Evolutionary conservation across 2,329 filamentous ascomycete species (phyloP).

Genomic region (Botryosphaeria agaves): DNA sequence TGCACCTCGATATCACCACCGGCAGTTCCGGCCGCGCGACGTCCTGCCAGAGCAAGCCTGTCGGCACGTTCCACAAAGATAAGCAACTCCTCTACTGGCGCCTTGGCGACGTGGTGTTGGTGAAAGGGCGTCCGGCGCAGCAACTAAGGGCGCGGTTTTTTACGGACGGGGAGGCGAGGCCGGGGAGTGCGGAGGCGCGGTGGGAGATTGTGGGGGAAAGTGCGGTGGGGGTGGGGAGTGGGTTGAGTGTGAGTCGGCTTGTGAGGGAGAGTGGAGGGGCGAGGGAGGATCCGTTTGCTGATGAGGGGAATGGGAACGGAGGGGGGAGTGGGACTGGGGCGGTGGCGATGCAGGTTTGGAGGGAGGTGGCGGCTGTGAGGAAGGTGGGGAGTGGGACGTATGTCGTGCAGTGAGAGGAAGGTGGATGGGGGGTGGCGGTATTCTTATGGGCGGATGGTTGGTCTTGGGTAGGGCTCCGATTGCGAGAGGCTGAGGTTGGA

Average conservation of each 20-base stretch:
- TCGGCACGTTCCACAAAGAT: slow-evolving; percentile 63
- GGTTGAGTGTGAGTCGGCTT: slow-evolving; percentile 37
- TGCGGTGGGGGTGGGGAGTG: slow-evolving; percentile 34
- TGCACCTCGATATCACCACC: slow-evolving; percentile 56
- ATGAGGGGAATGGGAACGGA: slow-evolving; percentile 30
- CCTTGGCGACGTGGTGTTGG: slow-evolving; percentile 52
- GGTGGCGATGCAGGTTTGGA: slow-evolving; percentile 35
- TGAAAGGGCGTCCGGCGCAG: slow-evolving; percentile 38
- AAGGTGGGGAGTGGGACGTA: slow-evolving; percentile 66
- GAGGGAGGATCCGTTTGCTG: slow-evolving; percentile 54
- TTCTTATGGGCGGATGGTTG: no score
- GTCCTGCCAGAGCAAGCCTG: slow-evolving; percentile 59
- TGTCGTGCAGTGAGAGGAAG: slow-evolving; percentile 18
- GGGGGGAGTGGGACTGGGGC: slow-evolving; percentile 13
- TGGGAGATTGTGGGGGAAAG: slow-evolving; percentile 52
- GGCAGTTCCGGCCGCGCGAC: slow-evolving; percentile 42
- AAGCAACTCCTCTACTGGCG: slow-evolving; percentile 68
- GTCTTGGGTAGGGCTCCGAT: no score
- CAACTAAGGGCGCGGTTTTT: slow-evolving; percentile 74
- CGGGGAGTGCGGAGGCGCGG: slow-evolving; percentile 63
- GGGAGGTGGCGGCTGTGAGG: slow-evolving; percentile 44
- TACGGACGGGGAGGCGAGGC: slow-evolving; percentile 51
- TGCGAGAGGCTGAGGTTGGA: no score
- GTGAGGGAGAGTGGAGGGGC: slow-evolving; percentile 21
- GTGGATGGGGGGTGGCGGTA: no score